Percentiles rank a stretch among this genome's conserved stretches.
These are phyloP conservation scores for Spathaspora gorwiae DNA, from an alignment of 805 yeast species.

Conservation along the genomic window DNA sequence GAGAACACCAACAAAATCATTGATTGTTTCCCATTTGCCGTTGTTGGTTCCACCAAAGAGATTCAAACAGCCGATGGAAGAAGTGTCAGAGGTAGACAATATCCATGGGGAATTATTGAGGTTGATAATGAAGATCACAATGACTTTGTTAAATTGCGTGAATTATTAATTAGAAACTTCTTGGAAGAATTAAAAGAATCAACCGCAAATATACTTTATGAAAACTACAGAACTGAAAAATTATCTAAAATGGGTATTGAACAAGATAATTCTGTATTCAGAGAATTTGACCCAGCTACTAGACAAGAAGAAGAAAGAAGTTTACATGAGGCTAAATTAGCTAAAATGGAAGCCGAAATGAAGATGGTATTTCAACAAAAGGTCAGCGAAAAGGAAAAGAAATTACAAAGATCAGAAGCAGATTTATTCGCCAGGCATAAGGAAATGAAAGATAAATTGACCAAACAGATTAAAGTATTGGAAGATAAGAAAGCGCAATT, in stretches of 20 bases:
- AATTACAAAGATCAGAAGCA: constrained; percentile 92
- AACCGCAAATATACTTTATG: constrained; percentile 74
- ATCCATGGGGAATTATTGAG: constrained; percentile 97
- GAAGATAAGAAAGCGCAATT: constrained; percentile 87
- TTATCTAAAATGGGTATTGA: constrained; percentile 76
- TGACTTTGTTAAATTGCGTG: constrained; percentile 86
- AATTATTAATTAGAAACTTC: constrained; percentile 81
- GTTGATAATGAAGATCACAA: constrained; percentile 92
- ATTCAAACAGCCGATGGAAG: constrained; percentile 71
- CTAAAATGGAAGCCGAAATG: constrained; percentile 95
- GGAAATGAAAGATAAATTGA: constrained; percentile 93
- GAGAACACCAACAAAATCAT: constrained; percentile 62
- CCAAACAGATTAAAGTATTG: constrained; percentile 80
- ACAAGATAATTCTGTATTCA: constrained; percentile 91
- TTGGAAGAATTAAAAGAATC: constrained; percentile 91
- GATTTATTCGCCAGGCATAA: constrained; percentile 93
- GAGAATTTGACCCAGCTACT: constrained; percentile 87
- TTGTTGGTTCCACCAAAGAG: constrained; percentile 81
- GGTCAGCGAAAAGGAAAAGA: constrained; percentile 94
- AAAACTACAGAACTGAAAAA: constrained; percentile 83
- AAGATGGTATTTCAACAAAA: constrained; percentile 93
- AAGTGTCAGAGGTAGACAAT: constrained; percentile 81
- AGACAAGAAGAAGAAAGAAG: constrained; percentile 93
- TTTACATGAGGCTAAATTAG: constrained; percentile 87
- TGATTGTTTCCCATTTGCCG: constrained; percentile 82